Base-by-base conservation (phyloP, 345 rosid species). In the Corymbia maculata region DNA sequence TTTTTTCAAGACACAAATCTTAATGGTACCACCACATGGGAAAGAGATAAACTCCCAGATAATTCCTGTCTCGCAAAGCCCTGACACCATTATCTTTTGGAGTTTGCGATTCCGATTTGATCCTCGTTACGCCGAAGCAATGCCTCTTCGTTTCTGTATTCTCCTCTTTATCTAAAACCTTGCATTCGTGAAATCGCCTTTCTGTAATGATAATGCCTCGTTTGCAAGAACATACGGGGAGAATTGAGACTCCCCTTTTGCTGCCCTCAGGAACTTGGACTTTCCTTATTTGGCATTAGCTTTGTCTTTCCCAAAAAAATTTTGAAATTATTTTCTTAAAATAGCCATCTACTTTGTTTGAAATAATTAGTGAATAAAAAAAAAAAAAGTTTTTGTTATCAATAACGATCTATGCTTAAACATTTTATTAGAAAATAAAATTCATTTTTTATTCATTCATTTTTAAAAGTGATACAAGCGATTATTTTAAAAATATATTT, bases 31-130 rank as follows among this genome's bases (percentile, higher is more conserved):
- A 0, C 49, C 84, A 75, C 49, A 75, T 75, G 92, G 92, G 87
- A 88, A 47, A 87, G 90, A 42, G 90, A 88, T 87, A 88, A 87
- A 36, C 42, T 4, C 79, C 15, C 28, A 68, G 88, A 89, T 61
- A 50, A 89, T 80, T 88, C 86, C 86, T 93, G 96, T 94, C 94
- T 92, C 93, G 53, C 93, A 93, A 93, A 90, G 92, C 79, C 75
- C 55, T 91, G 93, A 91, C 96, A 93, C 85, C 91, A 92, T 91
- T 91, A 92, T 93, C 90, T 86, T 45, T 86, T 9, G 88, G 80
- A 64, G 80, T 86, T 86, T 28, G 85, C 15, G 64, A 16, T 87
- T n/a, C 36, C 52, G 79, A 66, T 50, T 47, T 66, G 82, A 87
- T 45, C 17, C 17, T 49, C 2, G 14, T 75, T 42, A 44, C 24